Evolutionary conservation across 306 rosid species (phyloP).

Genomic region (Hylodesmum podocarpum): DNA sequence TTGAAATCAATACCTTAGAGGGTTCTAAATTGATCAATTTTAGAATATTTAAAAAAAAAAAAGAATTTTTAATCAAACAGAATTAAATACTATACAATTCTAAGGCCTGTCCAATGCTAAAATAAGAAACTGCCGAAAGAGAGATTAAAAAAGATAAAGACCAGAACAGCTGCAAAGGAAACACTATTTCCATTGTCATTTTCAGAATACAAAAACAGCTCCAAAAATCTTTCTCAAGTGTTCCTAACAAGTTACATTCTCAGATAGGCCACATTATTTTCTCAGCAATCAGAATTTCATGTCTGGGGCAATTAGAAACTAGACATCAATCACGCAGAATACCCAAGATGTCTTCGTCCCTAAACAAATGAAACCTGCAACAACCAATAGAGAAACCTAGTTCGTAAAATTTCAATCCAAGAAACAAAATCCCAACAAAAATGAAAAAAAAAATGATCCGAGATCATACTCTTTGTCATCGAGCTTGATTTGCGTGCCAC

Average conservation of each 20-base stretch:
- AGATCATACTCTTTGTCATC: conserved; percentile 76
- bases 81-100: too few relatives aligned
- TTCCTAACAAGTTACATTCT: neutral
- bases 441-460: neutral
- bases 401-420: neutral
- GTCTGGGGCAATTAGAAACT: neutral
- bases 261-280: neutral
- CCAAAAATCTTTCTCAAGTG: neutral
- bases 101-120: too few relatives aligned
- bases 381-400: neutral
- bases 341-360: conserved; percentile 65
- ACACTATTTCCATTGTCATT: neutral
- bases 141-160: neutral
- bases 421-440: neutral
- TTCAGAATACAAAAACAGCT: neutral
- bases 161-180: neutral
- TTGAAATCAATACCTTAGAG: too few relatives aligned
- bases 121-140: neutral
- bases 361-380: conserved; percentile 65
- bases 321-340: conserved; percentile 45
- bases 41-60: too few relatives aligned
- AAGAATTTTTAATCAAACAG: too few relatives aligned
- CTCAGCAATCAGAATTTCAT: neutral
- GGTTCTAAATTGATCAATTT: neutral
- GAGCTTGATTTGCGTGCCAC: conserved; percentile 85